Evolutionary conservation across 176 grass and related monocot genomes (phyloP), one percentile per base, ranked within the genome.

Genomic region (Phyllostachys edulis): DNA sequence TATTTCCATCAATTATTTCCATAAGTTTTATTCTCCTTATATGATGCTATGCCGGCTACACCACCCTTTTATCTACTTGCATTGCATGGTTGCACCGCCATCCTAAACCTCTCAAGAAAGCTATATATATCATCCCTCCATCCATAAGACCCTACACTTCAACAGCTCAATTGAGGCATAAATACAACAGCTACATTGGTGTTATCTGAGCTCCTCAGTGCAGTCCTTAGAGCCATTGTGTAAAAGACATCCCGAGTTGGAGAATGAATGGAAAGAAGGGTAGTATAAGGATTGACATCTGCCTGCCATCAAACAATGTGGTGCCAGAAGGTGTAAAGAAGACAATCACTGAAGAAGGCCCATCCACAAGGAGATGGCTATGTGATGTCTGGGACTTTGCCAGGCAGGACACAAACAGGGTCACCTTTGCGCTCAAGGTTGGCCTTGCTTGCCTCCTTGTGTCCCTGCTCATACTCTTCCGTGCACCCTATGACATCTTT

Each of bases 251-350:
- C 71, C 61, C 74, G 45, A 54, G 57, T 89, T 89, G 55, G 87
- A 89, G 78, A 89, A 97, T 97, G 94, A 93, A 88, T 87, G 91
- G 81, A 85, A 91, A 93, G 75, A 97, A 84, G 79, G 88, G 91
- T 82, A 89, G 91, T 76, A 61, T 93, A 88, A 81, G 73, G 81
- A 93, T 97, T 65, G 85, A 91, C 65, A 91, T 97, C 49, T 62
- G 76, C 81, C 59, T 77, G 7, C 62, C 76, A 46, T 68, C 89
- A 36, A 85, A 89, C 16, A 59, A 50, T 36, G 83, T 79, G 60
- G 51, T 67, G 67, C 63, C 73, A 5, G 84, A 81, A 44, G 64
- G 15, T 70, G 49, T 69, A 47, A 93, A 71, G 89, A 91, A 93
- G 46, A 12, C 87, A 41, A 51, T 34, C 21, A 47, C 16, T 27